These are phyloP conservation scores for Musa itinerans DNA, from an alignment of 176 grass and related monocot species.

Conservation along the genomic window DNA sequence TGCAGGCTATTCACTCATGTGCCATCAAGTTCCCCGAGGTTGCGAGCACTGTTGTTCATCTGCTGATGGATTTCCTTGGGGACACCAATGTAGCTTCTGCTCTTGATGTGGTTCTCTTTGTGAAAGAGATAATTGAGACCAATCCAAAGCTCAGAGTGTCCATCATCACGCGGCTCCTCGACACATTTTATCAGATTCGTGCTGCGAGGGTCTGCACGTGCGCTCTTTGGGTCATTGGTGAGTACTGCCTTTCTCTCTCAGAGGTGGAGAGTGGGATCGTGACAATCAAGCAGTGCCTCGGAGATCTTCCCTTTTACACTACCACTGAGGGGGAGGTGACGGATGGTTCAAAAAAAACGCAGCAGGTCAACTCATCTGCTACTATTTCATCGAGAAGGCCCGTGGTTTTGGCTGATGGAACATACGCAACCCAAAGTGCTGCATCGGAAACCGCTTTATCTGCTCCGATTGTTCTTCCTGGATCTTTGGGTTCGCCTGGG, in stretches of 20 bases:
- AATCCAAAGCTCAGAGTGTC: slow-evolving; percentile 15
- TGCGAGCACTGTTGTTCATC: slow-evolving; percentile 14
- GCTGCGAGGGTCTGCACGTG: slow-evolving; percentile 13
- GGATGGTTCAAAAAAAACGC: not conserved
- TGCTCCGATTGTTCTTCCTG: slow-evolving; percentile 8
- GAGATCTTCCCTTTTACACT: slow-evolving; percentile 17
- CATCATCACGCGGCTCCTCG: slow-evolving; percentile 1
- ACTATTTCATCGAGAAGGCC: slow-evolving; percentile 9
- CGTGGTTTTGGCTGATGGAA: slow-evolving; percentile 10
- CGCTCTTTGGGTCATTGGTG: slow-evolving; percentile 16
- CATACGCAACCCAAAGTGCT: slow-evolving; percentile 16
- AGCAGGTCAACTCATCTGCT: not conserved
- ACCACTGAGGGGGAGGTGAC: slow-evolving; percentile 1
- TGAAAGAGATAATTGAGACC: slow-evolving; percentile 18
- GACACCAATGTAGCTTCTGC: slow-evolving; percentile 13
- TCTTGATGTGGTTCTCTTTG: slow-evolving; percentile 10
- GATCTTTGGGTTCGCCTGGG: slow-evolving; percentile 4
- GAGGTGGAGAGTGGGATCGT: slow-evolving; percentile 13
- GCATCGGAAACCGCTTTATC: slow-evolving; percentile 9
- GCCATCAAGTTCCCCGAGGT: slow-evolving; percentile 16
- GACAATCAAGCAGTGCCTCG: slow-evolving; percentile 17
- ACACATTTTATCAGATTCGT: slow-evolving; percentile 21
- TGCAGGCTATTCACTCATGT: slow-evolving; percentile 16
- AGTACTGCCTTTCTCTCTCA: not conserved
- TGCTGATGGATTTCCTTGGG: slow-evolving; percentile 19